These are phyloP conservation scores for Fusarium sterilihyphosum DNA, from an alignment of 2,329 filamentous ascomycete species.

Conservation along the genomic window DNA sequence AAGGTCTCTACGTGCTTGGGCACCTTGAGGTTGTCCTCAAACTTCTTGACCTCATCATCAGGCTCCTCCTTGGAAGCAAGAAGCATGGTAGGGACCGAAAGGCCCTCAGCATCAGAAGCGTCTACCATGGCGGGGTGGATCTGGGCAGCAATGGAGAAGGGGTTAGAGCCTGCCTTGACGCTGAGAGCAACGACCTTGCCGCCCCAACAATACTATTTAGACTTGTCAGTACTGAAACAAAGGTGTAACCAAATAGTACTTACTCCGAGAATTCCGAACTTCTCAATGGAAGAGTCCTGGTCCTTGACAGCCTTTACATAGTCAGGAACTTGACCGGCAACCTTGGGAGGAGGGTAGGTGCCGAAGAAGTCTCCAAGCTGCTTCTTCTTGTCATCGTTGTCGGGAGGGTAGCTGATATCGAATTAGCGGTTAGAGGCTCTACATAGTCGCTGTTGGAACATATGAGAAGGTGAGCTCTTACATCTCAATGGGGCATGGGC, in stretches of 20 bases:
- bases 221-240: background rate
- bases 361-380: conserved; percentile 67
- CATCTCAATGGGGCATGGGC: conserved; percentile 67
- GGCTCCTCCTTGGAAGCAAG: conserved; percentile 74
- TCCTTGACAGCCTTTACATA: conserved; percentile 63
- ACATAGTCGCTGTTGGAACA: background rate
- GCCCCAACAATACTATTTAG: conserved; percentile 72
- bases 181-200: conserved; percentile 70
- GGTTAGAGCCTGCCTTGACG: conserved; percentile 60
- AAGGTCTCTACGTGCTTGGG: conserved; percentile 74
- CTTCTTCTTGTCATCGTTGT: conserved; percentile 71
- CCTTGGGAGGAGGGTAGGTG: conserved; percentile 58
- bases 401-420: conserved; percentile 64
- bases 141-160: conserved; percentile 64
- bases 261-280: conserved; percentile 70
- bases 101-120: conserved; percentile 65
- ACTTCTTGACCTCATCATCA: conserved; percentile 64
- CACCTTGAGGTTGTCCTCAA: conserved; percentile 62
- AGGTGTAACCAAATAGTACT: conserved; percentile 31
- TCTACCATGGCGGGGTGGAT: conserved; percentile 73
- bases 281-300: conserved; percentile 64
- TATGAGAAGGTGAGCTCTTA: conserved; percentile 1
- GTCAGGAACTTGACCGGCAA: conserved; percentile 62
- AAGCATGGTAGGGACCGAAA: conserved; percentile 70
- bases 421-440: background rate